Conservation (phyloP, 177 flowering plant species). For the Vitis hybrid region DNA sequence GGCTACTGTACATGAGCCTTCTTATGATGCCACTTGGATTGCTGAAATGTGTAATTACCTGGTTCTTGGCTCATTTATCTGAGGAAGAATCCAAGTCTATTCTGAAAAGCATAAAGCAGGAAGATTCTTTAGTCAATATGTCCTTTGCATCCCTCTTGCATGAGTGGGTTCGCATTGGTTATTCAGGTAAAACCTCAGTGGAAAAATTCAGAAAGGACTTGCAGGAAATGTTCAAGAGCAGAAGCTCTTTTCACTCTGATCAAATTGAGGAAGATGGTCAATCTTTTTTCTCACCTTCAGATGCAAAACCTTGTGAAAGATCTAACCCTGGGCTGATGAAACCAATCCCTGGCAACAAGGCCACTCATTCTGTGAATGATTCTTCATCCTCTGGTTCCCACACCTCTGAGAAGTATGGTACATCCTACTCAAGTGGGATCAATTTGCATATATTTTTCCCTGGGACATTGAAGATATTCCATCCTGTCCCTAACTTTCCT, state of each 20-base stretch:
- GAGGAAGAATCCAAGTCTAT: constrained; percentile 51
- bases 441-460: constrained; percentile 57
- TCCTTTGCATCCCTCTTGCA: constrained; percentile 56
- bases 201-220: constrained; percentile 55
- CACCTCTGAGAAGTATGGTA: constrained; percentile 22
- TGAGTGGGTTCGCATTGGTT: constrained; percentile 66
- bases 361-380: constrained; percentile 10
- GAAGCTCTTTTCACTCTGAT: constrained; percentile 37
- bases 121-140: constrained; percentile 34
- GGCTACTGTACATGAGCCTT: constrained; percentile 53
- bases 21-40: constrained; percentile 77
- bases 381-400: constrained; percentile 22
- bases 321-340: constrained; percentile 15
- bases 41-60: constrained; percentile 57
- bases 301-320: constrained; percentile 21
- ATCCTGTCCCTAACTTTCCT: constrained; percentile 24
- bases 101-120: constrained; percentile 38
- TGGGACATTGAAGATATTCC: constrained; percentile 22
- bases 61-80: constrained; percentile 67
- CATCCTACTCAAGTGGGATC: constrained; percentile 52
- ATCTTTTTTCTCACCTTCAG: constrained; percentile 19
- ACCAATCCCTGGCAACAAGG: constrained; percentile 18
- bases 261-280: constrained; percentile 25
- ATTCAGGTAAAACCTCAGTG: constrained; percentile 60
- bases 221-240: constrained; percentile 49